phyloP scores from a whole-genome alignment of 352 stramenopile species.

The Paralagenidium karlingii region DNA sequence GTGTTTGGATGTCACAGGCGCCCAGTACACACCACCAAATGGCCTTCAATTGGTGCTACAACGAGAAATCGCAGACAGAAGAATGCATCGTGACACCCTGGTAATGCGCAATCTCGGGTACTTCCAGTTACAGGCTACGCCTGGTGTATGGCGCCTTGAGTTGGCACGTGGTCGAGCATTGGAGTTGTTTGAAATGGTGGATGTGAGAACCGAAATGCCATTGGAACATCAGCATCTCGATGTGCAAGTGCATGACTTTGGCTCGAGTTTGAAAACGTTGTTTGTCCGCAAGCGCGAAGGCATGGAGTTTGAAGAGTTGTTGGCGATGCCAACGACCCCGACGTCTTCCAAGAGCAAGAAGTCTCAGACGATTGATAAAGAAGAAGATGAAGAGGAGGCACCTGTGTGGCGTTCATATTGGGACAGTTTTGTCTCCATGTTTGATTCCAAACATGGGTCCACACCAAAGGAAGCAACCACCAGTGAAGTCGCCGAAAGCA shows the following conservation, averaged over 20 bases:
- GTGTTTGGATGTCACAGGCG: conserved; percentile 75
- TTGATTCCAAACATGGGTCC: conserved; percentile 21
- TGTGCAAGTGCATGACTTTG: conserved; percentile 82
- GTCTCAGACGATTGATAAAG: conserved; percentile 18
- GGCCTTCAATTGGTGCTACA: conserved; percentile 87
- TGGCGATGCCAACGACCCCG: no score
- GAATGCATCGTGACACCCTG: conserved; percentile 88
- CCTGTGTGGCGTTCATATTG: conserved; percentile 48
- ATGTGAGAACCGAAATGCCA: conserved; percentile 21
- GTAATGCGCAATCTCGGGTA: conserved; percentile 99
- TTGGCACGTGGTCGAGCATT: conserved; percentile 69
- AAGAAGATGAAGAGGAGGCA: conserved; percentile 32
- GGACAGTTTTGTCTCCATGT: conserved; percentile 58
- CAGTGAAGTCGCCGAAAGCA: no score
- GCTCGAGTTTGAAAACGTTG: conserved; percentile 75
- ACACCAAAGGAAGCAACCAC: conserved; percentile 6
- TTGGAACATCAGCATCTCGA: no score
- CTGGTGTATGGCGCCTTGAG: conserved; percentile 90
- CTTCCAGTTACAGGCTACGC: conserved; percentile 96
- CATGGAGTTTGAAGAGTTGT: conserved; percentile 66
- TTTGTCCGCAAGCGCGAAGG: conserved; percentile 87
- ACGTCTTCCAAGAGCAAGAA: no score
- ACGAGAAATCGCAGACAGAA: conserved; percentile 34
- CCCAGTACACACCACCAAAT: conserved; percentile 72
- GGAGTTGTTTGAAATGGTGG: conserved; percentile 73